Percentiles rank a stretch among this genome's conserved stretches.
phyloP scores from a whole-genome alignment of 768 basidiomycete genomes.

The Boletus rubropictus region DNA sequence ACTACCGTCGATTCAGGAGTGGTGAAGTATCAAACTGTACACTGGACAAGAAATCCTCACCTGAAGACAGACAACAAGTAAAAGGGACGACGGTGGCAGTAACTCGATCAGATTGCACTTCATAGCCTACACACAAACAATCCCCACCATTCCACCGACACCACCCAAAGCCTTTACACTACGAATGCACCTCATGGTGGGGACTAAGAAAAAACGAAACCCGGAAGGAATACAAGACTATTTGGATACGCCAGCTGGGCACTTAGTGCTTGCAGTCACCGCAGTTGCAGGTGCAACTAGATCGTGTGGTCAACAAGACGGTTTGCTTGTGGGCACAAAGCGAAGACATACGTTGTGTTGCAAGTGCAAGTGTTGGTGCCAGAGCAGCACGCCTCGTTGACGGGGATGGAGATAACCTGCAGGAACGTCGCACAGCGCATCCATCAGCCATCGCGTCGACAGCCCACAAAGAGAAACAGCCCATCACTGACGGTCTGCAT shows the following conservation, averaged over 20 bases:
- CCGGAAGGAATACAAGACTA: too few species aligned
- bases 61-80: background rate
- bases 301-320: background rate
- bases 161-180: background rate
- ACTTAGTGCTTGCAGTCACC: slow-evolving; percentile 13
- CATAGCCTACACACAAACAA: background rate
- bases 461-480: background rate
- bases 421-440: background rate
- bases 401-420: slow-evolving; percentile 7
- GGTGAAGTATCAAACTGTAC: background rate
- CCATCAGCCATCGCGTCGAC: background rate
- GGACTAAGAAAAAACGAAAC: background rate
- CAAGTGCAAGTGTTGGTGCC: slow-evolving; percentile 3
- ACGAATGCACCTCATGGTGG: background rate
- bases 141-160: too few species aligned
- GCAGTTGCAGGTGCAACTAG: slow-evolving; percentile 13
- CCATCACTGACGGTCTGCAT: slow-evolving; percentile 21
- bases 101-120: background rate
- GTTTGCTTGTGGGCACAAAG: background rate
- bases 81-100: background rate
- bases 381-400: slow-evolving; percentile 14
- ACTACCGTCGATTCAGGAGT: too few species aligned
- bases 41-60: too few species aligned
- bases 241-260: background rate
- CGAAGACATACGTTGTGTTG: background rate